These are phyloP conservation scores for Mortierella sp. DNA, from an alignment of 371 early-diverging fungal species.

Conservation along the genomic window DNA sequence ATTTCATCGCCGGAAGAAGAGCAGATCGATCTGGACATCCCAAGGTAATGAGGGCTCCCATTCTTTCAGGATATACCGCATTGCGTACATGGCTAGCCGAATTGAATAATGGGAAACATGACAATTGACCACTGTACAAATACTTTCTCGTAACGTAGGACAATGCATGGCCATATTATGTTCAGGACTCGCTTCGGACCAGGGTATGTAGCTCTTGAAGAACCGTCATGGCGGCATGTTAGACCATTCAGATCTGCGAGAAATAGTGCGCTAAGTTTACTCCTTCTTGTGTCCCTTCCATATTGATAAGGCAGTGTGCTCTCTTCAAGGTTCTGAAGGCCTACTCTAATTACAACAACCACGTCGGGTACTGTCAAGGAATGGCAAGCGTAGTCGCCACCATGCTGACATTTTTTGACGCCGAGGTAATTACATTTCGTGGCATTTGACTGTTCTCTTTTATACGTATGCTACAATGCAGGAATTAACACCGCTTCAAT, in stretches of 20 bases:
- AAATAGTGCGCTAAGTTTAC: neutral
- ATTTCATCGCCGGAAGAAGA: conserved; percentile 65
- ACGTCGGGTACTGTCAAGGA: conserved; percentile 97
- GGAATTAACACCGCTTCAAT: neutral
- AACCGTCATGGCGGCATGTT: neutral
- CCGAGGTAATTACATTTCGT: conserved; percentile 71
- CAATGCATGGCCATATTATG: conserved; percentile 76
- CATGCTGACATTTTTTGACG: conserved; percentile 91
- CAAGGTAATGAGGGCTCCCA: conserved; percentile 59
- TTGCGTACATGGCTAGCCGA: too few relatives aligned
- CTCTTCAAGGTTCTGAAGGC: conserved; percentile 91
- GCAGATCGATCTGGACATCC: conserved; percentile 79
- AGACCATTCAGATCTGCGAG: neutral
- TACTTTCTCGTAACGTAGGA: conserved; percentile 60
- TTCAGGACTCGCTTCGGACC: conserved; percentile 74
- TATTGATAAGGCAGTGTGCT: conserved; percentile 63
- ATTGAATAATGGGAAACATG: neutral
- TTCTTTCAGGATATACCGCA: conserved; percentile 50
- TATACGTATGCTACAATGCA: neutral
- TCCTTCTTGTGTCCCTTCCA: neutral
- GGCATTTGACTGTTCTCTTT: neutral
- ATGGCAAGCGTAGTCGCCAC: conserved; percentile 93
- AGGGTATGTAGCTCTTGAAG: conserved; percentile 59
- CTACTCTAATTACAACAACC: conserved; percentile 87
- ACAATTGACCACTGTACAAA: neutral